Percentiles rank a stretch among this genome's conserved stretches.
phyloP scores from a whole-genome alignment of 1,284 basidiomycete species.

The Schizopora paradoxa region DNA sequence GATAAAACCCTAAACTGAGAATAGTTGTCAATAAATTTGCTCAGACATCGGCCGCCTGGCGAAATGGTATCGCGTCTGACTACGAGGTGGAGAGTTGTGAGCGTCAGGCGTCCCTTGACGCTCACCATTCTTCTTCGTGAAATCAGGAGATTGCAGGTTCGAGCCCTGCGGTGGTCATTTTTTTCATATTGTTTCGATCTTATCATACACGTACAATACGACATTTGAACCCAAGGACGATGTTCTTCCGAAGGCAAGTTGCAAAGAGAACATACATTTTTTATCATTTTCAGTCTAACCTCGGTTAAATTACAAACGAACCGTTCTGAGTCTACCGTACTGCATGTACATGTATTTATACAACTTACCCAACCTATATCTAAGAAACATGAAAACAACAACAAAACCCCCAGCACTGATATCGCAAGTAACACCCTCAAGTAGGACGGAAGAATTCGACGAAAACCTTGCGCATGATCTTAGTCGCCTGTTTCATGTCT shows the following conservation, averaged over 20 bases:
- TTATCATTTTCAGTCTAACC: neutral
- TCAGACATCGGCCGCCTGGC: too few relatives aligned
- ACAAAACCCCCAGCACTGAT: slow-evolving; percentile 4
- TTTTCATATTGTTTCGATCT: too few relatives aligned
- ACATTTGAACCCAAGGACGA: too few relatives aligned
- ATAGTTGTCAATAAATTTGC: too few relatives aligned
- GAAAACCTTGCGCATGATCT: slow-evolving; percentile 36
- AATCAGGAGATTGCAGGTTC: slow-evolving; percentile 32
- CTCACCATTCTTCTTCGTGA: too few relatives aligned
- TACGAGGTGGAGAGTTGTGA: slow-evolving; percentile 22
- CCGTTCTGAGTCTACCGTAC: too few relatives aligned
- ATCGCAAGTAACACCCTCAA: too few relatives aligned
- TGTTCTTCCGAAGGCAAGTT: too few relatives aligned
- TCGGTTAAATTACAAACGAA: neutral
- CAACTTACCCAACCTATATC: neutral
- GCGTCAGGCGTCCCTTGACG: slow-evolving; percentile 11
- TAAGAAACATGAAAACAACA: neutral
- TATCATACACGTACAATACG: too few relatives aligned
- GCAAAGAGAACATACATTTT: neutral
- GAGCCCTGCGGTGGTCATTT: slow-evolving; percentile 29
- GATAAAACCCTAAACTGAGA: slow-evolving; percentile 60
- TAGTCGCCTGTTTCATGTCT: slow-evolving; percentile 40
- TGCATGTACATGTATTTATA: neutral
- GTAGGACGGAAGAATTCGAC: slow-evolving; percentile 22
- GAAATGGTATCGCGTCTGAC: too few relatives aligned